Evolutionary conservation across 352 stramenopile genomes (phyloP), one percentile per base, ranked within the genome.

Genomic region (Phytophthora megakarya): DNA sequence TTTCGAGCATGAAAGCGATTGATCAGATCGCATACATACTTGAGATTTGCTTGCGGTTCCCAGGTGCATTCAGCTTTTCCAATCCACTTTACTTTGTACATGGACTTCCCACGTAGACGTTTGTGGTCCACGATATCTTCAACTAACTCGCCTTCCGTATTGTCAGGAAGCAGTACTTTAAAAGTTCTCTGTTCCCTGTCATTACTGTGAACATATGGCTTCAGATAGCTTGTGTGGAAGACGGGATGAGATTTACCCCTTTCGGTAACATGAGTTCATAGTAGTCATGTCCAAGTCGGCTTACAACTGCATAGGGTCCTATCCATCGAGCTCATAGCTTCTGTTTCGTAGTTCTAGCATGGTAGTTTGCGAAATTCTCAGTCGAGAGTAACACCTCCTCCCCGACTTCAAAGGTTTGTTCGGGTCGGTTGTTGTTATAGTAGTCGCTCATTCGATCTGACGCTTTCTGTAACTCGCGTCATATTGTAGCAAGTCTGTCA

Each of bases 311-410:
- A 18, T 61, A 73, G 13, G 57, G 58, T 0, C 57, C 57, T 18
- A 73, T 53, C 44, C 51, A 73, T 33, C 45, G 8, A 43, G 50
- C 19, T 13, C 54, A 47, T 10, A 73, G 26, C 28, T 73, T 73
- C 6, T 43, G 47, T 3, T 64, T 64, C 0, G 49, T 56, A 18
- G 49, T 66, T 39, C 50, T 39, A 21, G 16, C 47, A 25, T 73
- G 46, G 37, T 43, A 47, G 2, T n/a, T 33, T 6, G 23, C 32
- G 2, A 65, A 25, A 47, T 71, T 65, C 9, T 32, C 26, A 10
- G 26, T 9, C 9, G 26, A 32, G 5, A 32, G 9, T 32, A 32
- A 9, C 26, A 32, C 26, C 9, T 32, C 26, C 26, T 32, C 26
- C 9, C 26, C 26, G 9, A 32, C 26, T 32, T 32, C 26, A 32